Conservation (phyloP, 2,329 filamentous ascomycete genomes). For the Pezicula rhizophila region DNA sequence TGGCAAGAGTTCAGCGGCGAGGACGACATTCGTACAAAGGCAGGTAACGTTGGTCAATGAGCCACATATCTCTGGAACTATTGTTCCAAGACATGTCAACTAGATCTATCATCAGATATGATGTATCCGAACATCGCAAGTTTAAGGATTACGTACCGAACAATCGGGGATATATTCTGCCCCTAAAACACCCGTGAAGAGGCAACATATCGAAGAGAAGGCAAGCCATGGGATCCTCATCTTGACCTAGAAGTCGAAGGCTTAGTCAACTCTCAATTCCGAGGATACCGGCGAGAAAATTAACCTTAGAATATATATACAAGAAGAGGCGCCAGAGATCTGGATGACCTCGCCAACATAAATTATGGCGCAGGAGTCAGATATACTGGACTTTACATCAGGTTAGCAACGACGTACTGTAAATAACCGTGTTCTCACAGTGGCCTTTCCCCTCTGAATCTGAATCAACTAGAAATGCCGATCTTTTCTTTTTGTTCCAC, state of each 20-base stretch:
- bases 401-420: too few species aligned
- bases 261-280: too few species aligned
- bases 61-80: conserved; percentile 12
- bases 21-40: conserved; percentile 29
- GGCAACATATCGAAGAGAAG: neutral
- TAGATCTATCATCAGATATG: neutral
- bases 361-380: too few species aligned
- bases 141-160: neutral
- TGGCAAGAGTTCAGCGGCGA: conserved; percentile 25
- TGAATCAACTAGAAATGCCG: too few species aligned
- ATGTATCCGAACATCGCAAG: neutral
- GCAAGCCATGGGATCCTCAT: neutral
- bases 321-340: too few species aligned
- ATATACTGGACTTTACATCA: too few species aligned
- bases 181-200: neutral
- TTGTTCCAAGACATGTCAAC: neutral
- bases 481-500: too few species aligned
- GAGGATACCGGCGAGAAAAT: too few species aligned
- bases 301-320: too few species aligned
- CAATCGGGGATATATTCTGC: neutral
- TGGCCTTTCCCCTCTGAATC: too few species aligned
- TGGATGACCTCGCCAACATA: too few species aligned
- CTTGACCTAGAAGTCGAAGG: neutral
- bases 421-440: too few species aligned
- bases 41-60: conserved; percentile 30